phyloP scores from a whole-genome alignment of 1,139 yeast species.

The Kodamaea derodonti region DNA sequence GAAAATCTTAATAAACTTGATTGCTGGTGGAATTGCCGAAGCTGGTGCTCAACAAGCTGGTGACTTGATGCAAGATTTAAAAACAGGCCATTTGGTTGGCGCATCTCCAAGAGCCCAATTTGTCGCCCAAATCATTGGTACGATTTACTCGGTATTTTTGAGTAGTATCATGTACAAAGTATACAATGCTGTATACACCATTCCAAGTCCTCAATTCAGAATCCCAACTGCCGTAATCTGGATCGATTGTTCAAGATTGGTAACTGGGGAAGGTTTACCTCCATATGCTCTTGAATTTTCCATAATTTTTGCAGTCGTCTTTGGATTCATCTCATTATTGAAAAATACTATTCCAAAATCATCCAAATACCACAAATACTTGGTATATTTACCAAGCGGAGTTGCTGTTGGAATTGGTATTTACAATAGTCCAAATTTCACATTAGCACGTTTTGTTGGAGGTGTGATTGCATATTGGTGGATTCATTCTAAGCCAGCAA shows the following conservation, averaged over 20 bases:
- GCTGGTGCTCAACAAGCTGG: constrained; percentile 99
- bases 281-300: constrained; percentile 69
- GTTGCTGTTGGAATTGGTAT: constrained; percentile 97
- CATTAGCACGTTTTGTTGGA: constrained; percentile 88
- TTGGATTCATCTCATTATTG: constrained; percentile 64
- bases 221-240: constrained; percentile 95
- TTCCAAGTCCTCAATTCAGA: constrained; percentile 77
- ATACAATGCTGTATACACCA: constrained; percentile 75
- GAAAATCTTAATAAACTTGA: constrained; percentile 74
- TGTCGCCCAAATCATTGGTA: constrained; percentile 83
- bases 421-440: constrained; percentile 89
- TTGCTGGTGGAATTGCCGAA: constrained; percentile 96
- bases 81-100: constrained; percentile 87
- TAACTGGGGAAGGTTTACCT: constrained; percentile 89
- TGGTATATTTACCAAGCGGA: constrained; percentile 78
- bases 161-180: constrained; percentile 80
- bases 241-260: constrained; percentile 93
- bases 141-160: constrained; percentile 73
- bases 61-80: constrained; percentile 93
- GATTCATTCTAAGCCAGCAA: constrained; percentile 33
- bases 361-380: constrained; percentile 35
- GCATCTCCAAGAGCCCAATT: constrained; percentile 94
- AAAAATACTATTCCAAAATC: constrained; percentile 50
- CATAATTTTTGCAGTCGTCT: constrained; percentile 59
- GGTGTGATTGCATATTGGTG: constrained; percentile 71